Base-by-base conservation (phyloP, 352 stramenopile species). In the Pythium brachiatum region DNA sequence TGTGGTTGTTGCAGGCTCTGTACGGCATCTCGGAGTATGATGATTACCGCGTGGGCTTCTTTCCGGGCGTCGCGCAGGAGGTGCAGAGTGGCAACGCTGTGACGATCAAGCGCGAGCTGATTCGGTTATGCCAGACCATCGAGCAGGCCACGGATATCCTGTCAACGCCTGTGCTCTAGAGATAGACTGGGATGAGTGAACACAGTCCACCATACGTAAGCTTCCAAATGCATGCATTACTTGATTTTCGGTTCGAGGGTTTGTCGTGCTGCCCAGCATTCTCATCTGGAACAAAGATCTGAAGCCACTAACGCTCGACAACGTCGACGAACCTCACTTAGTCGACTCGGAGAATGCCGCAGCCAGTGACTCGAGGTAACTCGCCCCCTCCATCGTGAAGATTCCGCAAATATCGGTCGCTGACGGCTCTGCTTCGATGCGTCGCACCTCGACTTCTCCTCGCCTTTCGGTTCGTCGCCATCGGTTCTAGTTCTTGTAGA, bases 11-110 rank as follows among this genome's bases (percentile, higher is more conserved):
- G 29, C 50, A 90, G 83, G 70, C 83, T 9, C 47, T 94, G 20
- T 92, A 92, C 38, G 86, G 83, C n/a, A 89, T 92, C 68, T 92
- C 83, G 21, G 80, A 90, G 52, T 92, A 79, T 73, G 79, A 94
- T 57, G 86, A 94, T 69, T 94, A 88, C 57, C 81, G 82, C 25
- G 79, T 91, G 15, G 77, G 80, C 53, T 79, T 82, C 58, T 94
- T 90, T 59, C 83, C 86, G 1, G 74, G 80, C 9, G 79, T 94
- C 11, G 87, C 83, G 13, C 79, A 91, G 25, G 81, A 92, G 68
- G 75, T 94, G 46, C 77, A 83, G 59, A 72, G 63, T 27, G 76
- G 72, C 38, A 92, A 88, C 50, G 66, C 79, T 15, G 86, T 92
- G 69, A 86, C 79, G 12, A 80, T 89, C 53, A 88, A 89, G 64